These are phyloP conservation scores for Fusarium coffeatum DNA, from an alignment of 2,329 filamentous ascomycete genomes.

Conservation along the genomic window DNA sequence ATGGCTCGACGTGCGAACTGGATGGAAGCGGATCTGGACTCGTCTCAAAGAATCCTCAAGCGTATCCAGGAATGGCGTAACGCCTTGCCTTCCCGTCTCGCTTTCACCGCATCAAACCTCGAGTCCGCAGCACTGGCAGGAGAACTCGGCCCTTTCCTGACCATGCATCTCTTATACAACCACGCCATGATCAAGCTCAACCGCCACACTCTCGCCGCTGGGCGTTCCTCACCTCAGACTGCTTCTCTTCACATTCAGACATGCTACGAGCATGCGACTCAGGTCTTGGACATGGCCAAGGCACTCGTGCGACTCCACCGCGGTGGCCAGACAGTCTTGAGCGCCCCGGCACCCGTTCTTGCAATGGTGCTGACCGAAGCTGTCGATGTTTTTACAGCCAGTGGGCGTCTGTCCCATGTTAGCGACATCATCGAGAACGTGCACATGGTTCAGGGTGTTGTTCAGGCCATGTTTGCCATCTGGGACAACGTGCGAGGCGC, in stretches of 20 bases:
- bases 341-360: slow-evolving; percentile 69
- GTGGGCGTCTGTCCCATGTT: slow-evolving; percentile 64
- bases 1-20: slow-evolving; percentile 48
- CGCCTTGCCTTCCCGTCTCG: slow-evolving; percentile 65
- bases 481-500: slow-evolving; percentile 70
- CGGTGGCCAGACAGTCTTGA: slow-evolving; percentile 47
- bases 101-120: slow-evolving; percentile 67
- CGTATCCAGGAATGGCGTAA: slow-evolving; percentile 69
- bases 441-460: slow-evolving; percentile 61
- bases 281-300: slow-evolving; percentile 62
- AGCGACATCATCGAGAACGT: slow-evolving; percentile 65
- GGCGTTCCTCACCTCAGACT: slow-evolving; percentile 54
- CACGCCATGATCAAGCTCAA: slow-evolving; percentile 73
- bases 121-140: slow-evolving; percentile 65
- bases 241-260: slow-evolving; percentile 59
- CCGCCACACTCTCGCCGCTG: slow-evolving; percentile 63
- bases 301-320: slow-evolving; percentile 54
- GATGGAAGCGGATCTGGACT: slow-evolving; percentile 45
- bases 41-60: slow-evolving; percentile 60
- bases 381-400: slow-evolving; percentile 73
- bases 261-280: slow-evolving; percentile 64
- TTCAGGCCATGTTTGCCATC: slow-evolving; percentile 66
- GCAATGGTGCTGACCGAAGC: slow-evolving; percentile 72
- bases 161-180: slow-evolving; percentile 75
- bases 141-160: slow-evolving; percentile 68